Conservation (phyloP, 345 rosid genomes). For the Aegle marmelos region DNA sequence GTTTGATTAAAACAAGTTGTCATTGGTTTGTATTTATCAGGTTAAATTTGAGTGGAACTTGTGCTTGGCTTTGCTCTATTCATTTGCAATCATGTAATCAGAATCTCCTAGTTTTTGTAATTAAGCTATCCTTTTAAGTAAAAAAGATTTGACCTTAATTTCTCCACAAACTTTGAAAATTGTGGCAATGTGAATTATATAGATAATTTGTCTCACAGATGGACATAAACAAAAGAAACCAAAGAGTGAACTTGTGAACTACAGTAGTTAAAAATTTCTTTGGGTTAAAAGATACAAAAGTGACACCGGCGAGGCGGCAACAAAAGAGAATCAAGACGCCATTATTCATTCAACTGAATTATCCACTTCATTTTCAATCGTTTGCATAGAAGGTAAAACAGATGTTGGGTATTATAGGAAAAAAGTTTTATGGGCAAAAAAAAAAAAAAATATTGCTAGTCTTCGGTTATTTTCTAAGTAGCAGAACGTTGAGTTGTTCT, state of each 20-base stretch:
- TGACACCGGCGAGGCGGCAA: neutral
- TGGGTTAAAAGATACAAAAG: neutral
- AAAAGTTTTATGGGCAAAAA: too few relatives aligned
- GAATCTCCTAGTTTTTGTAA: neutral
- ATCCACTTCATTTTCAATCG: neutral
- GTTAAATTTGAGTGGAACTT: neutral
- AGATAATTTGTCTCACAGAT: neutral
- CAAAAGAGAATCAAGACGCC: conserved; percentile 5
- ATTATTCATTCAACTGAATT: conserved; percentile 4
- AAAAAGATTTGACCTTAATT: neutral
- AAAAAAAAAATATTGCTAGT: too few relatives aligned
- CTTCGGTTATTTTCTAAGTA: too few relatives aligned
- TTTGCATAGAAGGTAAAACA: neutral
- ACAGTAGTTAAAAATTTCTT: neutral
- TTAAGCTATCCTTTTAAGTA: neutral
- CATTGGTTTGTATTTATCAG: neutral
- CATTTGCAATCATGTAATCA: neutral
- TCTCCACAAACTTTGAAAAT: too few relatives aligned
- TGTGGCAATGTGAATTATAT: too few relatives aligned
- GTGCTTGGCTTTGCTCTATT: neutral
- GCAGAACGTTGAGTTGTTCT: neutral
- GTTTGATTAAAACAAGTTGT: neutral
- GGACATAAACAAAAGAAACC: neutral
- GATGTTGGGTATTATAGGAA: too few relatives aligned
- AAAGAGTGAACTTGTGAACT: neutral